Percentiles rank a stretch among this genome's conserved stretches.
Evolutionary conservation across 108 stramenopile genomes (phyloP).

Genomic region (Cyclostephanos invisitatus): DNA sequence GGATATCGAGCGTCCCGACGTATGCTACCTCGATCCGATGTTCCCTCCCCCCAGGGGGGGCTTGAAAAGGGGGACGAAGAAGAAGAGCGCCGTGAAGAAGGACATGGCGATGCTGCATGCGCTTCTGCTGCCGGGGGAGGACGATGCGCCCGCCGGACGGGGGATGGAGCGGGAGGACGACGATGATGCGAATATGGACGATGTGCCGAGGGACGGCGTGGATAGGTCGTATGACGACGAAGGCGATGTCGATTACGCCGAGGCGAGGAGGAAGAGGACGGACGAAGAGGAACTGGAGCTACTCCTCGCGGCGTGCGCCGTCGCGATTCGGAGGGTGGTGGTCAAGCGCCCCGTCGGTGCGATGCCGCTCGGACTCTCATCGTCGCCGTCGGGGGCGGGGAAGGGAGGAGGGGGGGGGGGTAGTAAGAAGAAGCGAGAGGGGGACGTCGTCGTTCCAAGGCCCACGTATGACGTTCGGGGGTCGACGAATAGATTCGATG

Average conservation of each 20-base stretch:
- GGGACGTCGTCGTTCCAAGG: slow-evolving; percentile 3
- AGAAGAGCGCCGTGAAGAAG: slow-evolving; percentile 74
- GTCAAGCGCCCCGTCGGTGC: slow-evolving; percentile 82
- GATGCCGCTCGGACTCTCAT: slow-evolving; percentile 50
- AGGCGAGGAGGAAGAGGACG: slow-evolving; percentile 3
- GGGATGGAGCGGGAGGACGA: too few relatives aligned
- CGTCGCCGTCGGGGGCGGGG: neutral
- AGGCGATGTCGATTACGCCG: neutral
- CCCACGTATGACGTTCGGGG: slow-evolving; percentile 74
- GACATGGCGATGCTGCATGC: slow-evolving; percentile 83
- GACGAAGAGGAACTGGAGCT: slow-evolving; percentile 53
- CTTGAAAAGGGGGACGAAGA: slow-evolving; percentile 39
- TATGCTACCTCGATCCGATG: slow-evolving; percentile 89
- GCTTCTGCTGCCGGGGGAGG: slow-evolving; percentile 55
- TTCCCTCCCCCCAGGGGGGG: slow-evolving; percentile 58
- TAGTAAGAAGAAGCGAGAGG: neutral
- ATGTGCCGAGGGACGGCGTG: neutral
- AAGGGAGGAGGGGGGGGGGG: neutral
- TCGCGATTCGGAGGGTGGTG: slow-evolving; percentile 62
- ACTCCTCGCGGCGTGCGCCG: slow-evolving; percentile 45
- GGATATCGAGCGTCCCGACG: slow-evolving; percentile 40
- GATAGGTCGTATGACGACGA: neutral
- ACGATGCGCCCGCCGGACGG: neutral
- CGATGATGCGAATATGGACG: neutral
- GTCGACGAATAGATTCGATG: slow-evolving; percentile 81